Evolutionary conservation across 2,329 filamentous ascomycete species (phyloP), one percentile per base, ranked within the genome.

Genomic region (Massarina eburnea): DNA sequence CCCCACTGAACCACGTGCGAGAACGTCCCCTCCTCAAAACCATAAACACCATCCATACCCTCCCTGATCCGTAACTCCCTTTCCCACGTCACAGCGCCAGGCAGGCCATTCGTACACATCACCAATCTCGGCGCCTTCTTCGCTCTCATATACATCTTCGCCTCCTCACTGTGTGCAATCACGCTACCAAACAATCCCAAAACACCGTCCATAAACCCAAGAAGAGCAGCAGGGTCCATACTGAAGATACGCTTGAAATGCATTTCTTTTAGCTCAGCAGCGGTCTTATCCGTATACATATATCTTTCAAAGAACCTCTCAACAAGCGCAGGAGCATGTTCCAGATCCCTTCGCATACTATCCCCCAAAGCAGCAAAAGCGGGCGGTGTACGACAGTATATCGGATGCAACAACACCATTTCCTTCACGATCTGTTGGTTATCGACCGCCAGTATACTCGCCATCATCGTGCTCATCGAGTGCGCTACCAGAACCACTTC

Each of bases 331-430:
- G n/a, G n/a, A n/a, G n/a, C n/a, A n/a, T n/a, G n/a, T n/a, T n/a
- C n/a, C n/a, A 7, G 24, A 33, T 33, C 30, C 15, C 30, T 17
- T 33, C 15, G 30, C 30, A 33, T 33, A 18, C 9, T 12, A 5
- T 35, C 19, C 15, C 4, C 7, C 43, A 57, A 41, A 10, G 4
- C n/a, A 10, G 30, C 39, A 10, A 55, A 29, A 10, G 43, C 40
- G 10, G 42, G 38, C 7, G 50, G 43, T 4, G 43, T 45, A 8
- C 43, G 46, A n/a, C 45, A 41, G 38, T 57, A 59, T 6, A 56
- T 52, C 1, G 55, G 53, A 41, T 59, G 48, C 18, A 48, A 49
- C 12, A 58, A 43, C 2, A 58, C 47, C 18, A 59, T 36, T 8
- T 43, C 57, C 24, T 43, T 45, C 5, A 55, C 46, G 2, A 37